These are phyloP conservation scores for Acanthamoeba divionensis DNA, from an alignment of 208 protist species.

Conservation along the genomic window DNA sequence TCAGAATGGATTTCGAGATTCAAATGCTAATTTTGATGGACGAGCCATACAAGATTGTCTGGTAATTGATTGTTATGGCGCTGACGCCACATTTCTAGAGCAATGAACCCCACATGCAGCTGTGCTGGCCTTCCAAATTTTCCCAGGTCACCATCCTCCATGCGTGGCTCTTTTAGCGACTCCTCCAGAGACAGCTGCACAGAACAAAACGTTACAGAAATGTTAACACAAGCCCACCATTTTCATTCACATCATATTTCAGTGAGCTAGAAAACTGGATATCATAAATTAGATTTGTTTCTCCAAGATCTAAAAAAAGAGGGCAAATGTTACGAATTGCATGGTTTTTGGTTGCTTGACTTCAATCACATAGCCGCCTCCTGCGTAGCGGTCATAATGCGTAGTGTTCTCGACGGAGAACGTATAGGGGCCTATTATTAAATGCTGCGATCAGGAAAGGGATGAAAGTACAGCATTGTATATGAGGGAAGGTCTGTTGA, in stretches of 20 bases:
- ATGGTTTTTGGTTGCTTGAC: constrained; percentile 83
- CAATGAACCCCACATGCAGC: constrained; percentile 56
- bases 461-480: neutral
- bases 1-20: constrained; percentile 51
- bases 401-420: constrained; percentile 72
- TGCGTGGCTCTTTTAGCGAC: neutral
- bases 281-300: neutral
- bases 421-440: constrained; percentile 54
- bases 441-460: neutral
- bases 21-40: neutral
- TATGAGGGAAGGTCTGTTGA: neutral
- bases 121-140: constrained; percentile 68
- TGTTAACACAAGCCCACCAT: too few species aligned
- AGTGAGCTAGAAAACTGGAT: neutral
- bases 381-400: constrained; percentile 44
- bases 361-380: constrained; percentile 86
- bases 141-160: constrained; percentile 77
- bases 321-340: neutral
- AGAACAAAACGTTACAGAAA: neutral
- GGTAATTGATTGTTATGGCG: neutral
- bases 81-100: neutral
- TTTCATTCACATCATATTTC: neutral
- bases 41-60: too few species aligned
- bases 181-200: neutral
- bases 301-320: neutral